Percentiles rank a stretch among this genome's conserved stretches.
phyloP scores from a whole-genome alignment of 2,329 filamentous ascomycete species.

The Pestalotiopsis sp. region DNA sequence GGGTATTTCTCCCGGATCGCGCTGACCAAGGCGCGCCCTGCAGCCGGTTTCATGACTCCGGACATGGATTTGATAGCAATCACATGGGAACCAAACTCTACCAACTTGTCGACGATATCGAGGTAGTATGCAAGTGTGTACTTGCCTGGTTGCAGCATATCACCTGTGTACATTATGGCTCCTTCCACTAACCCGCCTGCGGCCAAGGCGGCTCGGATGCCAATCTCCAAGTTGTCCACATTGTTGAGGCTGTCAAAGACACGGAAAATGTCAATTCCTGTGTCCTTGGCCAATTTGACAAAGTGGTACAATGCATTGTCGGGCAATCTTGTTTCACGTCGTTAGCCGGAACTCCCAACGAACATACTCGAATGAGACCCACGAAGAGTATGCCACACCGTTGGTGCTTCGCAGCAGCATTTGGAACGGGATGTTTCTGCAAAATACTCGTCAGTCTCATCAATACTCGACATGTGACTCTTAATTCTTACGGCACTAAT shows the following conservation, averaged over 20 bases:
- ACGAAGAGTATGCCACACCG: constrained; percentile 91
- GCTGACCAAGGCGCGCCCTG: constrained; percentile 84
- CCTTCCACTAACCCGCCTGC: constrained; percentile 93
- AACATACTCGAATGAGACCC: too few species aligned
- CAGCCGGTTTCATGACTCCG: constrained; percentile 91
- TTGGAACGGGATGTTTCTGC: constrained; percentile 92
- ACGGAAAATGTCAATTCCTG: constrained; percentile 98
- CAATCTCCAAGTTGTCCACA: constrained; percentile 92
- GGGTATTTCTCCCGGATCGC: constrained; percentile 92
- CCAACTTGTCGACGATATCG: constrained; percentile 86
- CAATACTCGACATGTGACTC: constrained; percentile 72
- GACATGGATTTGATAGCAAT: constrained; percentile 97
- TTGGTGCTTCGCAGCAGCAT: constrained; percentile 98
- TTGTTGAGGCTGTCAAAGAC: constrained; percentile 98
- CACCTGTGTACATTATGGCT: constrained; percentile 43
- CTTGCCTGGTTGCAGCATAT: too few species aligned
- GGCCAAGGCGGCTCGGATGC: constrained; percentile 94
- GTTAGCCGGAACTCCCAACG: too few species aligned
- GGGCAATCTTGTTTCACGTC: constrained; percentile 56
- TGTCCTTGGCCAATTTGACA: constrained; percentile 97
- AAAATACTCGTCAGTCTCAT: too few species aligned
- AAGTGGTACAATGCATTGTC: constrained; percentile 99
- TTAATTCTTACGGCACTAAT: constrained; percentile 74
- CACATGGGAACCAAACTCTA: constrained; percentile 84
- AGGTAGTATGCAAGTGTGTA: constrained; percentile 73